These are phyloP conservation scores for Epichloe sp. DNA, from an alignment of 2,329 filamentous ascomycete genomes.

Conservation along the genomic window DNA sequence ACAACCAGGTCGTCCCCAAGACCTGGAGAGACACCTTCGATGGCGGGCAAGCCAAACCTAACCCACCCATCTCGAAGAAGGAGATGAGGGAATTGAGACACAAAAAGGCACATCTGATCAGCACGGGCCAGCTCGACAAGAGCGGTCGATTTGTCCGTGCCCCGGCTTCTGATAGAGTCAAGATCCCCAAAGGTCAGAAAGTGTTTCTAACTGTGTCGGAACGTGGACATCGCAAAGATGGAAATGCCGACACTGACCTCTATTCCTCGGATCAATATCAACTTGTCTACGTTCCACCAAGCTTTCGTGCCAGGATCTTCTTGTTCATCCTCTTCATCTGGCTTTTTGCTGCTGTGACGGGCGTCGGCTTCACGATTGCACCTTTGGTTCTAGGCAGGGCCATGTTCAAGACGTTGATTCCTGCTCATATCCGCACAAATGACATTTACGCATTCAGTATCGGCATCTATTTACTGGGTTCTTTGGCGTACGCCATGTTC, in stretches of 20 bases:
- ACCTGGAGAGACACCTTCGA: conserved; percentile 46
- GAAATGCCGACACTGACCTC: conserved; percentile 35
- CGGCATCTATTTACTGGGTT: conserved; percentile 70
- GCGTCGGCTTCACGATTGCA: conserved; percentile 72
- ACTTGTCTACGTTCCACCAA: conserved; percentile 70
- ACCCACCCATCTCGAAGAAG: conserved; percentile 19
- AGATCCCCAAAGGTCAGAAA: conserved; percentile 69
- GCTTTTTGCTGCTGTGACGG: conserved; percentile 81
- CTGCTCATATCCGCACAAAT: conserved; percentile 63
- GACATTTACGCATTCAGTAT: conserved; percentile 95
- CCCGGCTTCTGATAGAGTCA: conserved; percentile 90
- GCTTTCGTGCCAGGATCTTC: conserved; percentile 67
- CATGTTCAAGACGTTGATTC: conserved; percentile 62
- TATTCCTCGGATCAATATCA: conserved; percentile 51
- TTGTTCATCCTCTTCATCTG: conserved; percentile 84
- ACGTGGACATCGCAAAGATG: conserved; percentile 48
- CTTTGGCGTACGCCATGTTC: conserved; percentile 46
- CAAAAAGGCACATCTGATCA: conserved; percentile 33
- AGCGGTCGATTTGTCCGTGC: conserved; percentile 79
- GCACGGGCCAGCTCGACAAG: conserved; percentile 40
- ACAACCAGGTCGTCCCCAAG: conserved; percentile 33
- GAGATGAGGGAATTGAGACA: conserved; percentile 24
- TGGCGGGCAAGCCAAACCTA: conserved; percentile 32
- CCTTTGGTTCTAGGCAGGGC: conserved; percentile 75
- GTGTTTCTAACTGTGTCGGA: conserved; percentile 69